Evolutionary conservation across 352 stramenopile genomes (phyloP), one percentile per base, ranked within the genome.

Genomic region (Thraustotheca clavata): DNA sequence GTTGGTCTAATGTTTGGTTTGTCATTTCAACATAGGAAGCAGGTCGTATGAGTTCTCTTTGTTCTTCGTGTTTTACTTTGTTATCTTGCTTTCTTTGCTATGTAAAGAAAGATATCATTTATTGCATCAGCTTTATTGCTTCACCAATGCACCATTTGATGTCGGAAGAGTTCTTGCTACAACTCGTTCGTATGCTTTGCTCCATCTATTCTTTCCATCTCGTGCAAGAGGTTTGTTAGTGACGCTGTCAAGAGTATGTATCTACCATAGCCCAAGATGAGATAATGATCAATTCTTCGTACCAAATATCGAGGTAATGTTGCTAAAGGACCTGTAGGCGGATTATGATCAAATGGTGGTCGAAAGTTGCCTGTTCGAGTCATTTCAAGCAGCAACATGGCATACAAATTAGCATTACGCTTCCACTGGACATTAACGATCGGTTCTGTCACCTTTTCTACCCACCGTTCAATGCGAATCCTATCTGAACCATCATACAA

Each of bases 381-480:
- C 57, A 65, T 65, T 7, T 65, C 38, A 16, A 65, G 57, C 38
- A 65, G 26, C 38, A 65, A 27, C 14, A 54, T 35, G 9, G 57
- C 57, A 22, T 65, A 54, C 31, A 43, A n/a, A 46, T 65, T 65
- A 46, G 57, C 57, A n/a, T 54, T 65, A 27, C 47, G 46, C 57
- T 65, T 65, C 57, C 57, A 65, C 40, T 54, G 57, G 20, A 65
- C 24, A 39, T 65, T 26, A n/a, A 65, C 12, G 20, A 65, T 65
- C 14, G 57, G 57, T 22, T 65, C 22, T 5, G 57, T 57, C 8
- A 65, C 57, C 39, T 65, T 65, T 4, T 65, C 57, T 1, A 65
- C 57, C 57, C 57, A 65, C 14, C 39, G 38, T 32, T 65, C 57
- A 20, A 65, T 65, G 57, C 57, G 57, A 55, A 65, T 65, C 26